Conservation (phyloP, 352 stramenopile species). For the Elongisporangium senticosum region DNA sequence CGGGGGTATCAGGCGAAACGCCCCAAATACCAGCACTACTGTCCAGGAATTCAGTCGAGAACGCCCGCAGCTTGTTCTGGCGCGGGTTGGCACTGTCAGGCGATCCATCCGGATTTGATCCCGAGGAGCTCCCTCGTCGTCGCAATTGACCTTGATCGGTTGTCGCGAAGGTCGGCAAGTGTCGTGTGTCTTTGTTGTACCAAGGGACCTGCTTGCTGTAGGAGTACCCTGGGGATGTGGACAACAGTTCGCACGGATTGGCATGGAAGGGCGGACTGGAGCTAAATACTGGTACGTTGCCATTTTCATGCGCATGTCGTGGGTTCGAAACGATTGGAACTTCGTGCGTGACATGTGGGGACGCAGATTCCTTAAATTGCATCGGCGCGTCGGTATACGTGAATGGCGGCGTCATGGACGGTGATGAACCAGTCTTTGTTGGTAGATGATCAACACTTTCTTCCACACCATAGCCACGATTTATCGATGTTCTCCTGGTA, state of each 20-base stretch:
- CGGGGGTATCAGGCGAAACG: conserved; percentile 57
- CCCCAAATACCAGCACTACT: conserved; percentile 52
- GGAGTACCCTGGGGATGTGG: conserved; percentile 65
- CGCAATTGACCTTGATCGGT: conserved; percentile 42
- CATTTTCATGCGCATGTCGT: conserved; percentile 2
- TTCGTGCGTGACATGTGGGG: conserved; percentile 16
- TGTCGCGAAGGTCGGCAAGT: conserved; percentile 47
- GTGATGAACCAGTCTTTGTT: conserved; percentile 11
- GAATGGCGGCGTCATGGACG: conserved; percentile 30
- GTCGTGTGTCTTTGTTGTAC: conserved; percentile 27
- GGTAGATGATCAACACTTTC: not conserved
- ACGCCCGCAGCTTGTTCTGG: conserved; percentile 27
- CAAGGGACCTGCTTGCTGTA: conserved; percentile 63
- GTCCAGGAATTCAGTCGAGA: conserved; percentile 64
- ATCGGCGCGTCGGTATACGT: conserved; percentile 6
- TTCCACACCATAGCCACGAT: not conserved
- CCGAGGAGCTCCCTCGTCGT: conserved; percentile 4
- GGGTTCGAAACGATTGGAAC: conserved; percentile 6
- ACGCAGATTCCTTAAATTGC: conserved; percentile 7
- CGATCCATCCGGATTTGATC: not conserved
- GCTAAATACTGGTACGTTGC: conserved; percentile 22
- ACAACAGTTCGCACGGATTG: conserved; percentile 63
- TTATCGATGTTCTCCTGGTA: not conserved
- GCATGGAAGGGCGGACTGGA: conserved; percentile 61
- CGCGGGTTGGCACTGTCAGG: conserved; percentile 2